Evolutionary conservation across 441 rosid genomes (phyloP).

Genomic region (Populus hybrid): DNA sequence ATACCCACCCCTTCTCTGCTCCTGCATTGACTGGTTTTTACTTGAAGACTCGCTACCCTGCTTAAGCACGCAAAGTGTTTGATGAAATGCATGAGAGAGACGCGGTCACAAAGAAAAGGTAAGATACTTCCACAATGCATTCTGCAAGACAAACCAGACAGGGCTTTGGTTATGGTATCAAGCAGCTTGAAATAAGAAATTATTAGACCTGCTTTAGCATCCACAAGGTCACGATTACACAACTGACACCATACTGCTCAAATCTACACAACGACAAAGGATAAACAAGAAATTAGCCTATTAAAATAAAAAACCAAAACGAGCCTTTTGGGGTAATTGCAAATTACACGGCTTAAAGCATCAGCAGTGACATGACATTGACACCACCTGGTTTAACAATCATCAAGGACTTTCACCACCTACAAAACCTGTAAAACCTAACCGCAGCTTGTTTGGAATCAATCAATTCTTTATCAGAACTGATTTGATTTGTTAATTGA

Average conservation of each 20-base stretch:
- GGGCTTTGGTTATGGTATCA: not conserved
- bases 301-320: not conserved
- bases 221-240: not conserved
- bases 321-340: no score
- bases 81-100: no score
- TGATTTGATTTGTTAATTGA: no score
- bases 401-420: no score
- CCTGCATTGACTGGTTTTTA: no score
- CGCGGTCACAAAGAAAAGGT: not conserved
- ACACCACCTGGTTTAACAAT: no score
- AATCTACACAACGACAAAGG: conserved; percentile 5
- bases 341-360: not conserved
- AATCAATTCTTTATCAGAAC: no score
- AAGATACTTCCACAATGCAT: not conserved
- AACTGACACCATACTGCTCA: conserved; percentile 19
- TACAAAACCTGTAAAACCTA: no score
- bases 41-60: no score
- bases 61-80: not conserved
- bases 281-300: not conserved
- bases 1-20: no score
- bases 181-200: not conserved
- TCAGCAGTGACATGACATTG: no score
- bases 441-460: no score
- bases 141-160: not conserved
- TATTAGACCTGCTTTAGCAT: not conserved